Base-by-base conservation (phyloP, 768 basidiomycete species). In the Lentinula sp. region DNA sequence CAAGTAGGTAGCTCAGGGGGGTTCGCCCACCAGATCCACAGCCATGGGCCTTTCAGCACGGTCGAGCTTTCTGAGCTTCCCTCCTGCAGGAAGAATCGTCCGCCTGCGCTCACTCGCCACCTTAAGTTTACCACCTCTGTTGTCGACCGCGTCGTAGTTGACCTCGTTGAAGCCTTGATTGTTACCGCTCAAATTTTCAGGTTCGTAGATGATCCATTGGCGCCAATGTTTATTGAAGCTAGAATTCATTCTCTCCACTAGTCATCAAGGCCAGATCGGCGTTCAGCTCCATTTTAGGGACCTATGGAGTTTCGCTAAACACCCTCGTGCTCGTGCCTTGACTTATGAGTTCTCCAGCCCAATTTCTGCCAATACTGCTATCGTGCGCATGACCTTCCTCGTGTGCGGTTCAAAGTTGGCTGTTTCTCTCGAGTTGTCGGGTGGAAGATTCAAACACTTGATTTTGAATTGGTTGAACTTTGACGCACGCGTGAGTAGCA, bases 241-340 rank as follows among this genome's bases (percentile, higher is more conserved):
- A 46, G n/a, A 37, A 36, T 41, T 28, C n/a, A 54, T 36, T 64
- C 37, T 36, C 36, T 15, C 16, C 10, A 20, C 41, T 56, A 71
- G 74, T 43, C 71, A 77, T 62, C 75, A 73, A 62, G 79, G 78
- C 32, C 72, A 75, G 33, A 70, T 78, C 52, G 72, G 72, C 23
- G 67, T 83, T 10, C 76, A 78, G 48, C 67, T 87, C 64, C 82
- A 82, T 63, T 76, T 87, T 61, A 80, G 83, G 61, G 75, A 85
- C 67, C 69, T 86, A 55, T 81, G 79, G 74, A 74, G 74, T n/a
- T 83, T 82, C 61, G 79, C 76, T 59, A 82, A 82, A 65, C 85
- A 87, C 66, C 73, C 79, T 35, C 73, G 70, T 54, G 79, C 82
- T 33, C 68, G 67, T 42, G 69, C 72, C 10, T 67, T 76, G 37